phyloP scores from a whole-genome alignment of 2,329 filamentous ascomycete genomes.

The Aureobasidium vineae region DNA sequence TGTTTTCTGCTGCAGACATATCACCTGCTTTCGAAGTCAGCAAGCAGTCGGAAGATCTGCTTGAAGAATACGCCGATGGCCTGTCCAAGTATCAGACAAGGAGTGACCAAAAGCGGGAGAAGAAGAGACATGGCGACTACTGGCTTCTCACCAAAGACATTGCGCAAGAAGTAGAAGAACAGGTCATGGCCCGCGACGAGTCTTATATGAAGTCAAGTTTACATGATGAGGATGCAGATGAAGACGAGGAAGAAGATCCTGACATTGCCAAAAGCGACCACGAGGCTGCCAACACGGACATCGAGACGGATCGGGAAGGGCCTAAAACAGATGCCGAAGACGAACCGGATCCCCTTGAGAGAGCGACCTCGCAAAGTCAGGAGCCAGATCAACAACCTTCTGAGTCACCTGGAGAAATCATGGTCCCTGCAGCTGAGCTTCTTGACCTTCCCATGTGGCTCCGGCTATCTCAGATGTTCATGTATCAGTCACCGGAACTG shows the following conservation, averaged over 20 bases:
- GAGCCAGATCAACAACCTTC: neutral
- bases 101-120: conserved; percentile 61
- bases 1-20: conserved; percentile 55
- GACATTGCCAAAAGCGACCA: neutral
- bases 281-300: neutral
- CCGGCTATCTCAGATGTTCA: conserved; percentile 66
- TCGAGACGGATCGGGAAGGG: neutral
- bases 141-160: conserved; percentile 61
- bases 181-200: conserved; percentile 13
- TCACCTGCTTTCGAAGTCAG: conserved; percentile 73
- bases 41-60: conserved; percentile 59
- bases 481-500: conserved; percentile 61
- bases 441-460: conserved; percentile 63
- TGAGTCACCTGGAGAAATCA: neutral
- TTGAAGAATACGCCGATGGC: conserved; percentile 68
- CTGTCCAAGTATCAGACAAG: conserved; percentile 64
- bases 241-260: neutral
- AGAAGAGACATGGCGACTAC: conserved; percentile 57
- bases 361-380: neutral
- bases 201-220: conserved; percentile 2
- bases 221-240: neutral
- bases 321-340: neutral
- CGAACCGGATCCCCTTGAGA: neutral
- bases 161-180: conserved; percentile 38
- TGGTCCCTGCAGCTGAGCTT: conserved; percentile 54